Conservation (phyloP, 116 monocot species). For the Dioscorea cayenensis region DNA sequence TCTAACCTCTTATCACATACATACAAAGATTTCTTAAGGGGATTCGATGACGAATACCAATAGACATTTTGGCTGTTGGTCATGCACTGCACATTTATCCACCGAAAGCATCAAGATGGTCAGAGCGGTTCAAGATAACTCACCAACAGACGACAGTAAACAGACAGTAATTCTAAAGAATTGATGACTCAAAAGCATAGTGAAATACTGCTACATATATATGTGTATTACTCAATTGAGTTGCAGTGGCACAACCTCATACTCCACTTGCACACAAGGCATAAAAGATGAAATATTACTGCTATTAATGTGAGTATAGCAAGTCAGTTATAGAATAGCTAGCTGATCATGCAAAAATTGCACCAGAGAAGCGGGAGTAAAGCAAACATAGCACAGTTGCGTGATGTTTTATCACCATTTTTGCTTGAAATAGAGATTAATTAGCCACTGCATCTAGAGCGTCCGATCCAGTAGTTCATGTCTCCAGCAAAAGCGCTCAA, state of each 20-base stretch:
- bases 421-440: slow-evolving; percentile 64
- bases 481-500: slow-evolving; percentile 38
- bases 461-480: slow-evolving; percentile 41
- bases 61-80: no score
- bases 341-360: neutral
- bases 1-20: no score
- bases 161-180: neutral
- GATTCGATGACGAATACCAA: no score
- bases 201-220: neutral
- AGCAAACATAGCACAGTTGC: neutral
- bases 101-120: neutral
- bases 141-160: no score
- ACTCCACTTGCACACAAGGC: neutral
- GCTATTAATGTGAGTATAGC: neutral
- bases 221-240: no score
- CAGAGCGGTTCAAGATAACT: neutral
- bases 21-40: no score
- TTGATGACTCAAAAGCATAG: neutral
- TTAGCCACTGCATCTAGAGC: slow-evolving; percentile 42
- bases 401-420: slow-evolving; percentile 43
- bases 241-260: no score
- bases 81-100: neutral
- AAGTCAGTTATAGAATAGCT: neutral
- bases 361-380: neutral
- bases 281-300: neutral